Evolutionary conservation across 257 asterid genomes (phyloP).

Genomic region (Solanum infundibuliforme): DNA sequence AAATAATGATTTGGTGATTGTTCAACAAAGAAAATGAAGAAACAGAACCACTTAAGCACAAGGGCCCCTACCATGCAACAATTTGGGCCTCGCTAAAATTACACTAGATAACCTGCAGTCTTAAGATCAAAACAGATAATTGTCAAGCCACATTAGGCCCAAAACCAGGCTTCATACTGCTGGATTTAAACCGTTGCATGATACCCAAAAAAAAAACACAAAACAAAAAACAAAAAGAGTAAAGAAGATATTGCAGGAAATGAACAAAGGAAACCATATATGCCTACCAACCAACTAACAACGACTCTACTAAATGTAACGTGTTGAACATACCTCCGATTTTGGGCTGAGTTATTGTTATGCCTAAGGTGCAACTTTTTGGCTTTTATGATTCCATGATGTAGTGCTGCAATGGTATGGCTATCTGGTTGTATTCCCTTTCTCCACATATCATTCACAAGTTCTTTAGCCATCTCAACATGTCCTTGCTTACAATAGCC

Average conservation of each 20-base stretch:
- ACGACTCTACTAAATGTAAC: not conserved
- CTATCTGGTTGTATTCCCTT: constrained; percentile 48
- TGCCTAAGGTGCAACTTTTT: constrained; percentile 8
- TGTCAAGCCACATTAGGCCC: not conserved
- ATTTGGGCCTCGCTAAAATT: not conserved
- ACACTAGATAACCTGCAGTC: not conserved
- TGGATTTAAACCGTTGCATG: not conserved
- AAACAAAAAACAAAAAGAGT: not conserved
- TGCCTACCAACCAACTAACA: not conserved
- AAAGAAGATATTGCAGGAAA: not conserved
- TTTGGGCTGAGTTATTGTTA: not conserved
- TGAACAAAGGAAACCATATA: not conserved
- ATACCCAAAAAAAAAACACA: not conserved
- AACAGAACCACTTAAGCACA: not conserved
- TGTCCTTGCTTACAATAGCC: constrained; percentile 56
- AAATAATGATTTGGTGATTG: not conserved
- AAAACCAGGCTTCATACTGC: not conserved
- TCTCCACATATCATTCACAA: constrained; percentile 37
- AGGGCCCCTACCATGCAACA: not conserved
- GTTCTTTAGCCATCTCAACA: constrained; percentile 35
- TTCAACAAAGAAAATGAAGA: not conserved
- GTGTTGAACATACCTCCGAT: not conserved
- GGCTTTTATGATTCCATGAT: constrained; percentile 16
- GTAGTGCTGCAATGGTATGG: not conserved
- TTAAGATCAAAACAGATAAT: not conserved